Conservation (phyloP, 169 alveolate genomes). For the Blepharisma undulans region DNA sequence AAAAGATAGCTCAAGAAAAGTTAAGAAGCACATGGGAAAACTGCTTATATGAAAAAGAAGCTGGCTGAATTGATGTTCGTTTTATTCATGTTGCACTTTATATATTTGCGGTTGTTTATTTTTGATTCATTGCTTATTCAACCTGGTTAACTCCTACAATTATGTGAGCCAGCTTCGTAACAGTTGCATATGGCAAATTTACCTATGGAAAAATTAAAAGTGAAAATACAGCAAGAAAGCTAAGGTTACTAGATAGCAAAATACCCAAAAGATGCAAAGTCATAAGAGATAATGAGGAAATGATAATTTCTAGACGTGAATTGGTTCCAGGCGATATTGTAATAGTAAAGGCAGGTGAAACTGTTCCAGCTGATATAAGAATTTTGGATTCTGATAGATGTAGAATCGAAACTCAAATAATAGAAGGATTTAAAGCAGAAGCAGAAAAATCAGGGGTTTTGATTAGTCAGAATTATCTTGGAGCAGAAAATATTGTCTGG, state of each 20-base stretch:
- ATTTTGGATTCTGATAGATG: constrained; percentile 62
- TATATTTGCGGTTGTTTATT: constrained; percentile 75
- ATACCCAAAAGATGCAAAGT: constrained; percentile 72
- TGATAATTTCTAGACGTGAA: constrained; percentile 49
- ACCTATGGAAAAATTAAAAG: constrained; percentile 61
- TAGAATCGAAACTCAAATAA: constrained; percentile 82
- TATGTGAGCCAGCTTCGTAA: constrained; percentile 70
- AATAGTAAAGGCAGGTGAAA: constrained; percentile 70
- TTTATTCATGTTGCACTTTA: constrained; percentile 81
- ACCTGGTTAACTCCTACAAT: constrained; percentile 71
- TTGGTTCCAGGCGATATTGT: constrained; percentile 82
- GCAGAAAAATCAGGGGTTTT: no score
- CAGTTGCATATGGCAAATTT: constrained; percentile 68
- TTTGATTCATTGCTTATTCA: constrained; percentile 66
- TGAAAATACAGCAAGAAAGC: constrained; percentile 68
- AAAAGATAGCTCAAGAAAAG: background rate
- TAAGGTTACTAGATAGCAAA: constrained; percentile 77
- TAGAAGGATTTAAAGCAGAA: no score
- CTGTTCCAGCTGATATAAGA: constrained; percentile 82
- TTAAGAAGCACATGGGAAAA: constrained; percentile 65
- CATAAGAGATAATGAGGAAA: constrained; percentile 63
- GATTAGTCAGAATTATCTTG: no score
- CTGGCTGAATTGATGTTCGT: constrained; percentile 66
- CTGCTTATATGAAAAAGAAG: constrained; percentile 75
- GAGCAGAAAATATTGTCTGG: no score